A percentile compares a stretch with the other conserved stretches of the same genome.
Evolutionary conservation across 176 grass and related monocot genomes (phyloP).

Genomic region (Ensete glaucum): DNA sequence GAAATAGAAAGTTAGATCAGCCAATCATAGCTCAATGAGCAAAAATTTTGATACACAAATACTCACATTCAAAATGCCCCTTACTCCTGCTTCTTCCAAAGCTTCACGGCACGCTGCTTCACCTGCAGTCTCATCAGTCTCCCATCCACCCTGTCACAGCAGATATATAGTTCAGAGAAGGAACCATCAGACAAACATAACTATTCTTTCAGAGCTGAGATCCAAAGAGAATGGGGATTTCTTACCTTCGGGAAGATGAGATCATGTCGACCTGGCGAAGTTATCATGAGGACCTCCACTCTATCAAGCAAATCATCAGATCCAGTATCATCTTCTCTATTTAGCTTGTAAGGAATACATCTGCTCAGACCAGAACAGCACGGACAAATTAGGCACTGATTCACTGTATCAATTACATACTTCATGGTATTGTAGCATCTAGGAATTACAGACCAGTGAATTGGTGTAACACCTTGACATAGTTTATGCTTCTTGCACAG

Average conservation of each 20-base stretch:
- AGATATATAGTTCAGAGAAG: not conserved
- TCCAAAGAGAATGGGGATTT: not conserved
- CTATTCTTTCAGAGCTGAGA: not conserved
- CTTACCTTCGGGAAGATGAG: slow-evolving; percentile 84
- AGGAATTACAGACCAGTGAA: not conserved
- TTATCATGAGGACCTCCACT: slow-evolving; percentile 80
- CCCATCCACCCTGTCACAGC: slow-evolving; percentile 62
- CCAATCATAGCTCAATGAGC: not conserved
- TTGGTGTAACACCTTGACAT: not conserved
- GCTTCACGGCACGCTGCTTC: slow-evolving; percentile 70
- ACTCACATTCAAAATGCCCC: slow-evolving; percentile 56
- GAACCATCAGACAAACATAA: not conserved
- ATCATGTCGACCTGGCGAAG: slow-evolving; percentile 57
- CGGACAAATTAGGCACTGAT: not conserved
- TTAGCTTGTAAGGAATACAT: slow-evolving; percentile 65
- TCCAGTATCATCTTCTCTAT: slow-evolving; percentile 27
- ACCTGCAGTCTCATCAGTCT: slow-evolving; percentile 70
- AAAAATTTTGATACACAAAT: not conserved
- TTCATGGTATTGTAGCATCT: too few relatives aligned
- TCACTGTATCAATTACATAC: too few relatives aligned
- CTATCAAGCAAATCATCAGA: slow-evolving; percentile 10
- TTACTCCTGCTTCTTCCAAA: slow-evolving; percentile 87
- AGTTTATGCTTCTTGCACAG: not conserved
- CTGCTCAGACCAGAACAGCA: slow-evolving; percentile 11
- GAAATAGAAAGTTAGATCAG: not conserved